Evolutionary conservation across 2,329 filamentous ascomycete genomes (phyloP).

Genomic region (Cladosporium sp.): DNA sequence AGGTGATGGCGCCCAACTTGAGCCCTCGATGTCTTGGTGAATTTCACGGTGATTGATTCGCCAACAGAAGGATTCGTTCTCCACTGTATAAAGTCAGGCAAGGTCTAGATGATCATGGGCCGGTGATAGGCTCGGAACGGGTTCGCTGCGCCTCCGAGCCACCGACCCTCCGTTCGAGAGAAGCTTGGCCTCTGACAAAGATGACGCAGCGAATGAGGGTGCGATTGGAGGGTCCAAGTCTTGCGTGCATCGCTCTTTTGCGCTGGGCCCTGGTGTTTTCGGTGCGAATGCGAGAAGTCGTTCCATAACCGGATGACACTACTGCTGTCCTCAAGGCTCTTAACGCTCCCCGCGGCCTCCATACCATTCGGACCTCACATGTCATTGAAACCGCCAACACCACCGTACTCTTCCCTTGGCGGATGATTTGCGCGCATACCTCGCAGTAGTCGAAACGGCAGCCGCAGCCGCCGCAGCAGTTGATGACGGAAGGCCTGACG

Average conservation of each 20-base stretch:
- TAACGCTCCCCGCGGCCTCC: neutral
- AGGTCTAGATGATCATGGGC: neutral
- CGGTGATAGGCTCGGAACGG: constrained; percentile 1
- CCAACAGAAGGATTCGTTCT: neutral
- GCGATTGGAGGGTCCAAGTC: neutral
- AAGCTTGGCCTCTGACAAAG: neutral
- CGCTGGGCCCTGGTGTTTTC: neutral
- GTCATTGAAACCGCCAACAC: neutral
- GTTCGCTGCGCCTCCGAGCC: neutral
- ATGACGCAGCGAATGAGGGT: constrained; percentile 21
- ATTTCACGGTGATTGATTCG: neutral
- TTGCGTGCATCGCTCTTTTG: constrained; percentile 10
- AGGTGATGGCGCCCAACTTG: neutral
- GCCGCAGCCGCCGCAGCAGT: neutral
- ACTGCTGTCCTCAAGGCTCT: neutral
- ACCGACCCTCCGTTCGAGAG: neutral
- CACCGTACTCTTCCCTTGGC: neutral
- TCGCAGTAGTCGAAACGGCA: neutral
- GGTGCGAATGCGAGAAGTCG: constrained; percentile 20
- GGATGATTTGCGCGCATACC: neutral
- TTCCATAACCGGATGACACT: neutral
- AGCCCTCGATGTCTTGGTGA: neutral
- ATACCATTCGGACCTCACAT: neutral
- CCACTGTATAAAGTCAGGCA: neutral
- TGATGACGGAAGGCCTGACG: neutral